Evolutionary conservation across 2,329 filamentous ascomycete species (phyloP), one percentile per base, ranked within the genome.

Genomic region (Pseudogymnoascus sp.): DNA sequence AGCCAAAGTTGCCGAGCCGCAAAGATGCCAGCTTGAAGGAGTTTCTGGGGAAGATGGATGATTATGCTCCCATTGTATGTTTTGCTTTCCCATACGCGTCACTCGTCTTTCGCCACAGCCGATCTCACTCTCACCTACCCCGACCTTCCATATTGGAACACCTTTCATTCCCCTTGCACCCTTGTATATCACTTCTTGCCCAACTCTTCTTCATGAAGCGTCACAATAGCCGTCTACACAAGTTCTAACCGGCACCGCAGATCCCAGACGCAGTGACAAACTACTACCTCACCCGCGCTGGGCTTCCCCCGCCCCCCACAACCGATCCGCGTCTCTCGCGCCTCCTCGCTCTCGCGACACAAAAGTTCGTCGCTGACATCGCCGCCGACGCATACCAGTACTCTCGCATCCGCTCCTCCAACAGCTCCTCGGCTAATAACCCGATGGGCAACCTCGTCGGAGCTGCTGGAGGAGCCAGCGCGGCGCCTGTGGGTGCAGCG

Each of bases 321-420:
- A 96, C 92, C 61, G 91, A 96, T 71, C 88, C 88, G 19, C 91
- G 93, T 64, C 89, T 99, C 29, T 91, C 93, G 21, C 91, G 93
- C 59, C 88, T 99, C 2, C 88, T 99, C 46, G 93, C 95, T 2
- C 89, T 99, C 7, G 95, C 95, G n/a, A 96, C 95, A 0, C 95
- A 99, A 74, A 99, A 99, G 75, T 99, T 99, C 81, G 90, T 99
- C 71, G 93, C 95, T 64, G 95, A 99, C 75, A 91, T 99, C 68
- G 95, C 95, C 1, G 93, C 95, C 64, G 95, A 99, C 75, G 92
- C 95, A 2, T 99, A 99, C 76, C 95, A 99, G 77, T 97, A 97
- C 81, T 92, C 89, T 65, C 91, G 93, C 62, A 97, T 99, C 72
- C 88, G 95, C 42, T 90, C 91, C n/a, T 93, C 90, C 21, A 96